These are phyloP conservation scores for Maudiozyma barnettii DNA, from an alignment of 805 yeast genomes.

Conservation along the genomic window DNA sequence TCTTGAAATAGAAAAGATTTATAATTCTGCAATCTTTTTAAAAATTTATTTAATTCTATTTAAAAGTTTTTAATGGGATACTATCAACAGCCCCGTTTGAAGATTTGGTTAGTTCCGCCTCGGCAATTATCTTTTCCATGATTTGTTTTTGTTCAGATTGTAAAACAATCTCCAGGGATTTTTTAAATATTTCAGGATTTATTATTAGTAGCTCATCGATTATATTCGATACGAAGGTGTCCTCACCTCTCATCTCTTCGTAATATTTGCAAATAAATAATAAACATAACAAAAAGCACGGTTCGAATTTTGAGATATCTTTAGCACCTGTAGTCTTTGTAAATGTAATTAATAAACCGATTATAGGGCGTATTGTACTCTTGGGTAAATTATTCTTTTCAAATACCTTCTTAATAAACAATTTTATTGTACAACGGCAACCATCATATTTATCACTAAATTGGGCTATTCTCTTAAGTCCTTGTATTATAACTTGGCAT, in stretches of 20 bases:
- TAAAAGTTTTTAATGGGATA: constrained; percentile 1
- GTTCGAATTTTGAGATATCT: not conserved
- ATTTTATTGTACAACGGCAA: not conserved
- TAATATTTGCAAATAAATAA: not conserved
- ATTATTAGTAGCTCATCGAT: not conserved
- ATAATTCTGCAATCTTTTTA: no score
- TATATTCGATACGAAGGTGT: not conserved
- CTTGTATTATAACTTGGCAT: not conserved
- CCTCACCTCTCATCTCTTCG: not conserved
- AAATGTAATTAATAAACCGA: not conserved
- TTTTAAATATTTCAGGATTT: not conserved
- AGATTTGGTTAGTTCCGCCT: not conserved
- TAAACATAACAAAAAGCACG: not conserved
- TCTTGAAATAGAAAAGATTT: no score
- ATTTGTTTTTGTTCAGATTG: not conserved
- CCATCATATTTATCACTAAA: not conserved
- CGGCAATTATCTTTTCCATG: not conserved
- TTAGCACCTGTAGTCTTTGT: not conserved
- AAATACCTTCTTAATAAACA: not conserved
- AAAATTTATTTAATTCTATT: not conserved
- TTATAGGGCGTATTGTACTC: not conserved
- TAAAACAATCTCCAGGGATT: not conserved
- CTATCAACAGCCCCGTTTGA: not conserved
- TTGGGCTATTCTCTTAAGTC: not conserved
- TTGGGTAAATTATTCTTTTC: not conserved